Conservation (phyloP, 1,284 basidiomycete genomes). For the Agaricales sp. region DNA sequence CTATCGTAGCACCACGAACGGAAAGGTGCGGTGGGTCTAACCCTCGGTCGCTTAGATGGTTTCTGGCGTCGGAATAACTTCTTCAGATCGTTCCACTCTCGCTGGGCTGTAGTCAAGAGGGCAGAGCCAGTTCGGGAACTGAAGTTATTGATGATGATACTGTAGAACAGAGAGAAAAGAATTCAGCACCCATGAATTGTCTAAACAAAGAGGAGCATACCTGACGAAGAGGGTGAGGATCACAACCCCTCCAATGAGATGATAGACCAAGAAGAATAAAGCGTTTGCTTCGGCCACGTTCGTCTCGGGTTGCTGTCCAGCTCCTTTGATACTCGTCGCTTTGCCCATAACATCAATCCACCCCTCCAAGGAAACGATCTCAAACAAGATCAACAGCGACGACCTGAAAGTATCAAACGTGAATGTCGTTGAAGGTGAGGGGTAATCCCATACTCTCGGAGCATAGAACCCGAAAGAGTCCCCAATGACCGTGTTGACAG, state of each 20-base stretch:
- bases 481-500: slow-evolving; percentile 45
- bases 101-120: slow-evolving; percentile 79
- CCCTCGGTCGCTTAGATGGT: slow-evolving; percentile 74
- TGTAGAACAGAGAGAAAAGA: slow-evolving; percentile 21
- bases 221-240: slow-evolving; percentile 85
- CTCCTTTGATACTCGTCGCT: slow-evolving; percentile 74
- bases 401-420: slow-evolving; percentile 87
- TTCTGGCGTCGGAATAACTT: slow-evolving; percentile 83
- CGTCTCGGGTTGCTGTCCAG: slow-evolving; percentile 55
- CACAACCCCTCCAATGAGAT: slow-evolving; percentile 85
- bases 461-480: slow-evolving; percentile 57
- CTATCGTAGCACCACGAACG: slow-evolving; percentile 89
- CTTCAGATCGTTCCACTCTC: slow-evolving; percentile 92
- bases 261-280: slow-evolving; percentile 91
- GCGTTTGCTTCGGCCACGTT: slow-evolving; percentile 77
- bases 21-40: slow-evolving; percentile 42
- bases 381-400: slow-evolving; percentile 88
- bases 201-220: slow-evolving; percentile 27
- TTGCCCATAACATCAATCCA: slow-evolving; percentile 91
- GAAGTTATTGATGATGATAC: slow-evolving; percentile 96
- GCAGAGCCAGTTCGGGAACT: slow-evolving; percentile 78
- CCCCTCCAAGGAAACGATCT: slow-evolving; percentile 93
- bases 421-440: slow-evolving; percentile 76
- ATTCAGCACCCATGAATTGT: background rate
- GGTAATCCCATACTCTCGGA: slow-evolving; percentile 87